Evolutionary conservation across 192 early-diverging fungal genomes (phyloP).

Genomic region (Coemansia sp.): DNA sequence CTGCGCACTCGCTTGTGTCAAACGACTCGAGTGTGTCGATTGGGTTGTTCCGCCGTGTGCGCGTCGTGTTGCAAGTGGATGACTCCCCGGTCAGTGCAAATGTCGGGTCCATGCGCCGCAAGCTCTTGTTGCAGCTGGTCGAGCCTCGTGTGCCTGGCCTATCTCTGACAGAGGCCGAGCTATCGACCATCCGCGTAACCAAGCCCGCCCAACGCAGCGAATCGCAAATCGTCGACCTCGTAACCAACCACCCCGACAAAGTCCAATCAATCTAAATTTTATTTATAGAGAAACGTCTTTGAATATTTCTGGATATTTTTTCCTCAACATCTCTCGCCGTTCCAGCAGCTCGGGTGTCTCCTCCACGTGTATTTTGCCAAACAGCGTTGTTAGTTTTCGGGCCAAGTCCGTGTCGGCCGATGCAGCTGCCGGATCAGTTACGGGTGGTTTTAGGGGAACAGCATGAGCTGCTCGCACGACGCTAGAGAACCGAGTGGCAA

Average conservation of each 20-base stretch:
- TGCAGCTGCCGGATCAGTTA: not conserved
- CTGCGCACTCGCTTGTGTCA: conserved; percentile 35
- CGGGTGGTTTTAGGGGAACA: not conserved
- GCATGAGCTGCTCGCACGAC: not conserved
- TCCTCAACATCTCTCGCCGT: conserved; percentile 20
- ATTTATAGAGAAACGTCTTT: conserved; percentile 9
- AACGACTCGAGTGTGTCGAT: conserved; percentile 16
- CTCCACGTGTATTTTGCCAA: conserved; percentile 15
- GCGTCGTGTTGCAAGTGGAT: conserved; percentile 47
- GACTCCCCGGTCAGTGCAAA: conserved; percentile 50
- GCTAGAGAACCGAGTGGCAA: not conserved
- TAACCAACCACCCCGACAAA: conserved; percentile 45
- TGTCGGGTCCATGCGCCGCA: conserved; percentile 54
- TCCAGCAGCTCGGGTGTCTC: conserved; percentile 35
- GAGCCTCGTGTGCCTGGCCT: conserved; percentile 34
- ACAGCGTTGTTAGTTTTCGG: conserved; percentile 9
- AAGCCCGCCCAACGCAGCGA: conserved; percentile 3
- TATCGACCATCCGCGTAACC: conserved; percentile 21
- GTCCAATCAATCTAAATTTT: conserved; percentile 24
- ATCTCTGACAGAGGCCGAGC: conserved; percentile 23
- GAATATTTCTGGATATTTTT: conserved; percentile 34
- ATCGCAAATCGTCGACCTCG: conserved; percentile 30
- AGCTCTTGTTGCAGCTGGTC: conserved; percentile 38
- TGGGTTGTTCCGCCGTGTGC: conserved; percentile 45
- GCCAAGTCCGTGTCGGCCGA: conserved; percentile 22